Evolutionary conservation across 106 monocot genomes (phyloP).

Genomic region (Dioscorea zingiberensis): DNA sequence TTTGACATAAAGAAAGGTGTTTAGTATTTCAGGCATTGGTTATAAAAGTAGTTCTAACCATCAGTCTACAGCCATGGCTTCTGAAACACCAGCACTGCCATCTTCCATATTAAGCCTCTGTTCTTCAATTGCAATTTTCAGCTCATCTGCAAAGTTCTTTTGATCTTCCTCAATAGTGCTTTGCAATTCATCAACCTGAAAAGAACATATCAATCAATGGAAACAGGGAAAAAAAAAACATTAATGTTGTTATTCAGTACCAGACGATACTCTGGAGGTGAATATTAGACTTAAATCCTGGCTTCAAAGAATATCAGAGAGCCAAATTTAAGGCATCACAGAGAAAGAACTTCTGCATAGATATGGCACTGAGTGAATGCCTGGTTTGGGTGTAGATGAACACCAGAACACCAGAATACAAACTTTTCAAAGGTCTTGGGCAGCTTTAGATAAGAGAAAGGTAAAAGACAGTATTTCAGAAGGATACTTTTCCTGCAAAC

Average conservation of each 20-base stretch:
- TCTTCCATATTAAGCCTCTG: slow-evolving; percentile 7
- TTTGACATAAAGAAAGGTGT: too few relatives aligned
- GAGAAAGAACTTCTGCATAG: background rate
- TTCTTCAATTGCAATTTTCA: slow-evolving; percentile 39
- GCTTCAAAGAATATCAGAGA: background rate
- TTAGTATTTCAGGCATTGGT: background rate
- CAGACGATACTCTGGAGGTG: background rate
- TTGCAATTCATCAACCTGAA: slow-evolving; percentile 89
- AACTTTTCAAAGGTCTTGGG: too few relatives aligned
- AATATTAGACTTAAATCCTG: background rate
- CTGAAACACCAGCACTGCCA: slow-evolving; percentile 17
- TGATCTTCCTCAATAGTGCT: slow-evolving; percentile 76
- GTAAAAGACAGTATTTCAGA: too few relatives aligned
- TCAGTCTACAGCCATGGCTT: slow-evolving; percentile 40
- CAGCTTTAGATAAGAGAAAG: too few relatives aligned
- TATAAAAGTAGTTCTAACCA: too few relatives aligned
- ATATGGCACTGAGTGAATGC: too few relatives aligned
- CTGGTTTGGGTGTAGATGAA: too few relatives aligned
- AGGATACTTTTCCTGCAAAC: too few relatives aligned
- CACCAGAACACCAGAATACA: too few relatives aligned
- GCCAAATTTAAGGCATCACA: background rate
- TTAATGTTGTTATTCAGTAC: too few relatives aligned
- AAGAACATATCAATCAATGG: background rate
- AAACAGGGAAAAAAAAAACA: background rate
- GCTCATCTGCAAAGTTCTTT: slow-evolving; percentile 56